Base-by-base conservation (phyloP, 1,139 yeast species). In the Diutina neorugosa region DNA sequence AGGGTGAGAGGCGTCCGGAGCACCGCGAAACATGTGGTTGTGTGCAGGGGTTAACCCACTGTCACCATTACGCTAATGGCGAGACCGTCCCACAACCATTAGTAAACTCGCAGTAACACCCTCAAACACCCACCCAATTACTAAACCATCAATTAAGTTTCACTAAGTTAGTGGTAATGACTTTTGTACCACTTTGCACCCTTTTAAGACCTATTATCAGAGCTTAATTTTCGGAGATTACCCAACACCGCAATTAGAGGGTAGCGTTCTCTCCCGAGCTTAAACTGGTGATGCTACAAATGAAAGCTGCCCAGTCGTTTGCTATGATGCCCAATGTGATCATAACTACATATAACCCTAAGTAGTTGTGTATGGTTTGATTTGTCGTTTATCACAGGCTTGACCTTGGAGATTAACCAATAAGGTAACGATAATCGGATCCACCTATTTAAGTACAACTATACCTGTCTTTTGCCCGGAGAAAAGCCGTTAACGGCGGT, bases 1-100 rank as follows among this genome's bases (percentile, higher is more conserved):
- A 23, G 48, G 48, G 25, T 25, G 34, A 21, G 48, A 44, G 48
- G 19, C 48, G 48, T 44, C 48, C 48, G 48, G 31, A 14, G 5
- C 27, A 19, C 11, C 16, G 37, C 37, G 37, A 8, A 14, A 6
- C 14, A 31, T 31, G 6, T n/a, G n/a, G n/a, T n/a, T 31, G 37
- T 31, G 37, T 31, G 37, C 37, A 31, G 37, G 37, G 37, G n/a
- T 14, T 11, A 1, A 31, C 37, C 37, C 37, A 31, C 4, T 23
- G 7, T 23, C n/a, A n/a, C n/a, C n/a, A n/a, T 23, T 23, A 31
- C 3, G 6, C 37, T 31, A 14, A 6, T 31, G n/a, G 37, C 37
- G 16, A 31, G 37, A 4, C 14, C 37, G 12, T 27, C 14, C 37
- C 12, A 11, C 37, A 31, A 4, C 7, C 4, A 23, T 31, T 31